Conservation (phyloP, 495 filamentous ascomycete species). For the Trichocladium uniseriatum region DNA sequence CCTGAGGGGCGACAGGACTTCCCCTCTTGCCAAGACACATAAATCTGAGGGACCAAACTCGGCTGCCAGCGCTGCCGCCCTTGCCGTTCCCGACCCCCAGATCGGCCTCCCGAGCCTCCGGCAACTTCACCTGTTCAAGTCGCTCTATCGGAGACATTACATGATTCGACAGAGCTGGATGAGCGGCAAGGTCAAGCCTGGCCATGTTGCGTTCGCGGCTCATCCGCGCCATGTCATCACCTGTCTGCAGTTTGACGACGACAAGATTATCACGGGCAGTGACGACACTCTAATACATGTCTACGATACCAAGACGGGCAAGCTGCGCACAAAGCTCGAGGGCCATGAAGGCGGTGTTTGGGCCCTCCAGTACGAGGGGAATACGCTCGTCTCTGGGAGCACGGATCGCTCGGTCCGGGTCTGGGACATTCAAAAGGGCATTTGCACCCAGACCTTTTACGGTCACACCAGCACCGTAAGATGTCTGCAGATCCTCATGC, state of each 20-base stretch:
- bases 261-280: constrained; percentile 95
- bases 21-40: constrained; percentile 27
- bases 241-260: constrained; percentile 92
- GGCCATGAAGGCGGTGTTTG: constrained; percentile 97
- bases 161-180: constrained; percentile 89
- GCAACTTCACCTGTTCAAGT: constrained; percentile 88
- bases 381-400: constrained; percentile 89
- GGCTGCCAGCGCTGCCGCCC: constrained; percentile 69
- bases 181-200: constrained; percentile 70
- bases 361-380: constrained; percentile 94
- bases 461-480: constrained; percentile 96
- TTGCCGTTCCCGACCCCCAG: constrained; percentile 71
- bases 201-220: constrained; percentile 89
- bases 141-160: constrained; percentile 84
- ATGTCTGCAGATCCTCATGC: constrained; percentile 90
- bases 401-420: constrained; percentile 93
- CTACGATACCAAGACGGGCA: constrained; percentile 93
- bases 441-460: constrained; percentile 90
- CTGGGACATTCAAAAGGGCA: constrained; percentile 90
- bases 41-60: constrained; percentile 74
- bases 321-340: constrained; percentile 67
- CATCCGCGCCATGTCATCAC: constrained; percentile 96
- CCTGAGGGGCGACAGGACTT: constrained; percentile 28
- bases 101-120: constrained; percentile 70
- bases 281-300: constrained; percentile 98